Conservation (phyloP, 2,329 filamentous ascomycete species). For the Iodosphaeria phyllophila region DNA sequence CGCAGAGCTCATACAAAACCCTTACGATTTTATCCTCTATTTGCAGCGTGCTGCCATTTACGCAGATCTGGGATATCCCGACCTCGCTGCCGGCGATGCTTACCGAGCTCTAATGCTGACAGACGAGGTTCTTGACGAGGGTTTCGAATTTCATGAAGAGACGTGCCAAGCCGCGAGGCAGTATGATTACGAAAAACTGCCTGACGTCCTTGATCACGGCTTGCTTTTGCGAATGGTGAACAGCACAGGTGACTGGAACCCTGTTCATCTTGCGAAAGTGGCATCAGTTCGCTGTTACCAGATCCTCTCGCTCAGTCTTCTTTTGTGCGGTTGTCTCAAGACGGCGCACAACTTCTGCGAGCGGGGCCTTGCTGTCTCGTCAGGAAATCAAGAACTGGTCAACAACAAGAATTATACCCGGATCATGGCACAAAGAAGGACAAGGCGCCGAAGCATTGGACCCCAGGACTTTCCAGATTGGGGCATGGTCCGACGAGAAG, state of each 20-base stretch:
- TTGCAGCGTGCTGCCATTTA: conserved; percentile 54
- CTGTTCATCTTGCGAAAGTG: conserved; percentile 13
- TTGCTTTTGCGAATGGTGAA: conserved; percentile 14
- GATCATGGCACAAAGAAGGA: conserved; percentile 28
- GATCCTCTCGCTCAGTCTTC: conserved; percentile 35
- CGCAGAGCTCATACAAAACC: conserved; percentile 26
- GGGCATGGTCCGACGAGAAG: conserved; percentile 48
- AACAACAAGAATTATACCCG: conserved; percentile 34
- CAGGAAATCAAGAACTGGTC: conserved; percentile 34
- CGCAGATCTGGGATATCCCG: conserved; percentile 63
- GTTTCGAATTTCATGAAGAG: conserved; percentile 65
- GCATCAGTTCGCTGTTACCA: conserved; percentile 38
- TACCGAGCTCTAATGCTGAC: conserved; percentile 78
- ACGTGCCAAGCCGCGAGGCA: conserved; percentile 33
- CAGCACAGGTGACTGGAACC: conserved; percentile 5
- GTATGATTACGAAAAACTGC: conserved; percentile 16
- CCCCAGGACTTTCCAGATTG: conserved; percentile 44
- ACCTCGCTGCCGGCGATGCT: conserved; percentile 76
- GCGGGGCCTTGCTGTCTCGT: conserved; percentile 36
- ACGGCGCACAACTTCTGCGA: conserved; percentile 48
- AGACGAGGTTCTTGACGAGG: conserved; percentile 62
- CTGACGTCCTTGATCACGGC: conserved; percentile 27
- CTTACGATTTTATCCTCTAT: conserved; percentile 46
- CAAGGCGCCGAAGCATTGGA: conserved; percentile 26
- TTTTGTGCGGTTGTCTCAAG: conserved; percentile 48